These are phyloP conservation scores for Saccharomyces hybrid DNA, from an alignment of 1,139 yeast genomes.

Conservation along the genomic window DNA sequence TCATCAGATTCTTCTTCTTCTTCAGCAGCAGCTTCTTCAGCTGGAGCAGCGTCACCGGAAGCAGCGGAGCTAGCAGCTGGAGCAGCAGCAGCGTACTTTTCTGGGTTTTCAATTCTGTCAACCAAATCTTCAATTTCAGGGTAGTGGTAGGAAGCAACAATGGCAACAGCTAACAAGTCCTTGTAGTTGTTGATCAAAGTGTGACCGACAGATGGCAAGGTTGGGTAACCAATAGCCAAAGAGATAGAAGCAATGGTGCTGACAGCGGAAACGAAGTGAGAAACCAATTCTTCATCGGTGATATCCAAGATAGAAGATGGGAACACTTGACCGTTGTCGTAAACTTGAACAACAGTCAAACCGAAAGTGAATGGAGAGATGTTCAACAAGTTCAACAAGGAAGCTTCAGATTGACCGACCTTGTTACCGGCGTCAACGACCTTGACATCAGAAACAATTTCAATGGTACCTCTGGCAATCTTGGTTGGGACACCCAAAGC, in stretches of 20 bases:
- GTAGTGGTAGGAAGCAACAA: slow-evolving; percentile 98
- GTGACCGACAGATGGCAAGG: slow-evolving; percentile 99
- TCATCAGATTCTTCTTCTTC: slow-evolving; percentile 69
- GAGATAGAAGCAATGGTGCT: slow-evolving; percentile 93
- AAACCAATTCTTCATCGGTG: slow-evolving; percentile 93
- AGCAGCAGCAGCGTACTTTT: slow-evolving; percentile 98
- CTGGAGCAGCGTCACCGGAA: slow-evolving; percentile 55
- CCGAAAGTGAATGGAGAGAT: slow-evolving; percentile 99
- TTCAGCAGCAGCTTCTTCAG: slow-evolving; percentile 67
- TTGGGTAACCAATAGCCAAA: slow-evolving; percentile 98
- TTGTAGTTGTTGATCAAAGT: slow-evolving; percentile 98
- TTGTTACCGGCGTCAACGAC: slow-evolving; percentile 78
- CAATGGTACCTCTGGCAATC: slow-evolving; percentile 87
- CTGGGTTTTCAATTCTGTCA: slow-evolving; percentile 99
- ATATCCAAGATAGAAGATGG: slow-evolving; percentile 94
- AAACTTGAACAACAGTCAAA: slow-evolving; percentile 92
- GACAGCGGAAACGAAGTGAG: slow-evolving; percentile 89
- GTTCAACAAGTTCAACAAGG: slow-evolving; percentile 98
- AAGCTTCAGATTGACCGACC: slow-evolving; percentile 99
- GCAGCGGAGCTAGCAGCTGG: slow-evolving; percentile 73
- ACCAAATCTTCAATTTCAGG: slow-evolving; percentile 98
- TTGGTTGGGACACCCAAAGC: slow-evolving; percentile 99
- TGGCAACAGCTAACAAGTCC: slow-evolving; percentile 95
- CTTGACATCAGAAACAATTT: slow-evolving; percentile 62
- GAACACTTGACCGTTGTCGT: slow-evolving; percentile 98